A percentile compares a stretch with the other conserved stretches of the same genome.
phyloP scores from a whole-genome alignment of 2,329 filamentous ascomycete genomes.

The Pseudogymnoascus sp. region DNA sequence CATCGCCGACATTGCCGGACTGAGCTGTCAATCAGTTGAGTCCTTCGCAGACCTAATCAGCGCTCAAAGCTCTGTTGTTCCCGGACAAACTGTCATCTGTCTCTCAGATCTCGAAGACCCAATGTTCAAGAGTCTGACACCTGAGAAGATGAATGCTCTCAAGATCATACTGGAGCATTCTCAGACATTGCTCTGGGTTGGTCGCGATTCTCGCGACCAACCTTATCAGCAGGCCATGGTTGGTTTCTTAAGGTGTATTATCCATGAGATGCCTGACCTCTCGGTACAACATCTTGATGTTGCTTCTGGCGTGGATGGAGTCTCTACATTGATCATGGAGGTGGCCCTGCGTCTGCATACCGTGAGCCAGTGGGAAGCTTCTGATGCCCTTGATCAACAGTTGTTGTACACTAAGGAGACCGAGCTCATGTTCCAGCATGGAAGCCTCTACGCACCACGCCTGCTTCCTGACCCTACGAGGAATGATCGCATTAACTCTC shows the following conservation, averaged over 20 bases:
- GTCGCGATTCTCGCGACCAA: conserved; percentile 10
- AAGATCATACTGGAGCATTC: conserved; percentile 16
- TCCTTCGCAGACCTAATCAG: background rate
- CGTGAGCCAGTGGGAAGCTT: background rate
- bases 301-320: background rate
- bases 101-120: conserved; percentile 27
- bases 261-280: background rate
- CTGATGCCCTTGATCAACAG: background rate
- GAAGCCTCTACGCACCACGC: background rate
- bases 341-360: background rate
- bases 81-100: conserved; percentile 15
- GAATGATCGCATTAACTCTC: background rate
- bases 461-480: background rate
- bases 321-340: background rate
- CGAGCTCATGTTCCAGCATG: background rate
- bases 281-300: background rate
- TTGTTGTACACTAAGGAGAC: background rate
- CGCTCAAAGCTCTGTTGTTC: conserved; percentile 12
- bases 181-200: conserved; percentile 18
- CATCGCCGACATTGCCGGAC: background rate
- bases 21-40: background rate
- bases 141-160: conserved; percentile 17
- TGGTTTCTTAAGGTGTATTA: background rate
- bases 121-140: conserved; percentile 18
- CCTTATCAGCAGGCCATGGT: conserved; percentile 15